Evolutionary conservation across 1,284 basidiomycete genomes (phyloP).

Genomic region (Flammula alnicola): DNA sequence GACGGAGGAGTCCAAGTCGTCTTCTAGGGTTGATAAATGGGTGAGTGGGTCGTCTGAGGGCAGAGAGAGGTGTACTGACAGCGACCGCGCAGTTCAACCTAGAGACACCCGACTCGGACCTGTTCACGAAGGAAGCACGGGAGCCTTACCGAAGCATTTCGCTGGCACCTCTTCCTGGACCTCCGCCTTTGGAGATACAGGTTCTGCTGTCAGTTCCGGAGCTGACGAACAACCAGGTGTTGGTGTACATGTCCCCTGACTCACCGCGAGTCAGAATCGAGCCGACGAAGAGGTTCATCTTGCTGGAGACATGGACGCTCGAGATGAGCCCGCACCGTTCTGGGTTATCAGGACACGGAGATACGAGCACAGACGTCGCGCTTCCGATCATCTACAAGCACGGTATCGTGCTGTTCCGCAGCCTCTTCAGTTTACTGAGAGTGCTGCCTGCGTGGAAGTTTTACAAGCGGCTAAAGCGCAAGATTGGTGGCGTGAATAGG

Average conservation of each 20-base stretch:
- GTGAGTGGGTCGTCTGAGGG: constrained; percentile 44
- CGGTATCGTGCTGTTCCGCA: constrained; percentile 77
- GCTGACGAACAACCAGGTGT: constrained; percentile 66
- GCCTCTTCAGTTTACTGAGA: constrained; percentile 70
- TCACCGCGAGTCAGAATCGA: constrained; percentile 65
- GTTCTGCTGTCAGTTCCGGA: constrained; percentile 74
- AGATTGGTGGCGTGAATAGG: constrained; percentile 40
- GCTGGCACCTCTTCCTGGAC: constrained; percentile 37
- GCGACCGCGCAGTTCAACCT: constrained; percentile 92
- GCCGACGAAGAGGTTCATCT: constrained; percentile 65
- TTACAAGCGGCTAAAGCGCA: constrained; percentile 60
- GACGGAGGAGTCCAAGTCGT: constrained; percentile 48
- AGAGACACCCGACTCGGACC: constrained; percentile 68
- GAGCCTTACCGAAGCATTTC: constrained; percentile 66
- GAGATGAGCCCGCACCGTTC: constrained; percentile 45
- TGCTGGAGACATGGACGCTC: constrained; percentile 77
- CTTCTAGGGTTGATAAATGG: constrained; percentile 75
- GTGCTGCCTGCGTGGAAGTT: constrained; percentile 77
- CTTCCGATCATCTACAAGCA: constrained; percentile 84
- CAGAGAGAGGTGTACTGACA: too few species aligned
- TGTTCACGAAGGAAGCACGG: constrained; percentile 64
- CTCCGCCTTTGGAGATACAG: constrained; percentile 63
- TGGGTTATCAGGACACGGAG: constrained; percentile 19
- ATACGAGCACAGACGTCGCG: constrained; percentile 54
- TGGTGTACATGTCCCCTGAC: constrained; percentile 65